A percentile compares a stretch with the other conserved stretches of the same genome.
Evolutionary conservation across 1,284 basidiomycete species (phyloP).

Genomic region (Gomphus sp.): DNA sequence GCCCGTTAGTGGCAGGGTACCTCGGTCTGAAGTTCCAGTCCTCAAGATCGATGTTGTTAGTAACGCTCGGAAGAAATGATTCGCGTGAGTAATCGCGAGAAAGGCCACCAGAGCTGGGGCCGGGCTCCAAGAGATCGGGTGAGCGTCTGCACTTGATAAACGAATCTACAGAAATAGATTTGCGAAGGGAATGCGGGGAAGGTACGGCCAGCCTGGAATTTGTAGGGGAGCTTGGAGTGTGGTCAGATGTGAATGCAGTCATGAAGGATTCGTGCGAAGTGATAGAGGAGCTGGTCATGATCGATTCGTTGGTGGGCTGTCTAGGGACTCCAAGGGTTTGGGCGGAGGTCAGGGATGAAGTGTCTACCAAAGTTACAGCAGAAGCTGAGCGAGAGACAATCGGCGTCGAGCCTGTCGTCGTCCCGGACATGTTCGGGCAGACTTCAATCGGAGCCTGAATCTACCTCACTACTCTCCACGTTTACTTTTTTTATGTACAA

Average conservation of each 20-base stretch:
- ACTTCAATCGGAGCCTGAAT: constrained; percentile 1
- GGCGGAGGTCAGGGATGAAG: neutral
- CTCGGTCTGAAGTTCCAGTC: constrained; percentile 13
- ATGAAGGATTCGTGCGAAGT: constrained; percentile 27
- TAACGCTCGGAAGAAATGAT: neutral
- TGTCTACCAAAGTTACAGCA: neutral
- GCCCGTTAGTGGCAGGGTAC: constrained; percentile 5
- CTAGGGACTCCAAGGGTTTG: neutral
- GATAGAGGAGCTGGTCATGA: constrained; percentile 17
- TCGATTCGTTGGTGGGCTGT: neutral
- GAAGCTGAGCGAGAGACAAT: neutral
- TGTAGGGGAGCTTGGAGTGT: neutral
- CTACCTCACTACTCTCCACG: neutral
- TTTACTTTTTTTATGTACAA: neutral
- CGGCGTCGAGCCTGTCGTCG: neutral
- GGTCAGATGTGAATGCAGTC: constrained; percentile 17
- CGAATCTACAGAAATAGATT: constrained; percentile 69
- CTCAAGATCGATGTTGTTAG: neutral
- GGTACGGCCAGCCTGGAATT: constrained; percentile 2
- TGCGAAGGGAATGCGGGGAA: constrained; percentile 39
- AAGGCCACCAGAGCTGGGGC: constrained; percentile 3
- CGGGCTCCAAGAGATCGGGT: constrained; percentile 15
- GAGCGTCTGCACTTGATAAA: constrained; percentile 43
- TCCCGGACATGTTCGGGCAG: neutral
- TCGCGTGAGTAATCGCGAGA: neutral